Percentiles rank a stretch among this genome's conserved stretches.
These are phyloP conservation scores for Neurospora sp. DNA, from an alignment of 495 filamentous ascomycete species.

Conservation along the genomic window DNA sequence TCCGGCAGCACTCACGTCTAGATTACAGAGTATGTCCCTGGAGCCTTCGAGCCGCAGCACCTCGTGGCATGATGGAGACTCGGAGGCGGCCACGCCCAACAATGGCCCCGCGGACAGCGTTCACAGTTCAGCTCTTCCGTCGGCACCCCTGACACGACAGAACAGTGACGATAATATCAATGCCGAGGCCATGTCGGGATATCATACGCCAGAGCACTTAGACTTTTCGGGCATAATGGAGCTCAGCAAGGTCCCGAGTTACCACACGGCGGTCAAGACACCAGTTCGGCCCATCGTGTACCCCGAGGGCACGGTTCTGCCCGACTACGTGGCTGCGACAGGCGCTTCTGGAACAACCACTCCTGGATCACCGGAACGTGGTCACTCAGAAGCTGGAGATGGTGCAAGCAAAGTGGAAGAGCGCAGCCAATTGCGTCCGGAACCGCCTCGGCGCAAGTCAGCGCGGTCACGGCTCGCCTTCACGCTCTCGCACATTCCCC, in stretches of 20 bases:
- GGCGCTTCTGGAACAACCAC: constrained; percentile 21
- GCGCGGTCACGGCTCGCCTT: background rate
- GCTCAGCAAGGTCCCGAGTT: constrained; percentile 69
- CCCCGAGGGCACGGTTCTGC: constrained; percentile 18
- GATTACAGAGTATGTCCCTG: constrained; percentile 50
- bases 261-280: constrained; percentile 62
- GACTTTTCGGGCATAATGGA: constrained; percentile 54
- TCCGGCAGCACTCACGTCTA: constrained; percentile 51
- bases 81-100: constrained; percentile 23
- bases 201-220: constrained; percentile 43
- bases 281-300: constrained; percentile 33
- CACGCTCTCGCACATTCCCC: background rate
- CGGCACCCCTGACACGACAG: constrained; percentile 42
- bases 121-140: constrained; percentile 21
- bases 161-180: constrained; percentile 49
- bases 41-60: constrained; percentile 25
- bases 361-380: background rate
- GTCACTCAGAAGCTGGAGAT: background rate
- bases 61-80: constrained; percentile 20
- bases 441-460: background rate
- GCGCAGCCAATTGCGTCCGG: background rate
- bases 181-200: constrained; percentile 6
- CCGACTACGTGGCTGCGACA: constrained; percentile 34
- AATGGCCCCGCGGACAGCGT: constrained; percentile 13
- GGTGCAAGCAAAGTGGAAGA: background rate